These are phyloP conservation scores for Rhodocollybia butyracea DNA, from an alignment of 768 basidiomycete genomes.

Conservation along the genomic window DNA sequence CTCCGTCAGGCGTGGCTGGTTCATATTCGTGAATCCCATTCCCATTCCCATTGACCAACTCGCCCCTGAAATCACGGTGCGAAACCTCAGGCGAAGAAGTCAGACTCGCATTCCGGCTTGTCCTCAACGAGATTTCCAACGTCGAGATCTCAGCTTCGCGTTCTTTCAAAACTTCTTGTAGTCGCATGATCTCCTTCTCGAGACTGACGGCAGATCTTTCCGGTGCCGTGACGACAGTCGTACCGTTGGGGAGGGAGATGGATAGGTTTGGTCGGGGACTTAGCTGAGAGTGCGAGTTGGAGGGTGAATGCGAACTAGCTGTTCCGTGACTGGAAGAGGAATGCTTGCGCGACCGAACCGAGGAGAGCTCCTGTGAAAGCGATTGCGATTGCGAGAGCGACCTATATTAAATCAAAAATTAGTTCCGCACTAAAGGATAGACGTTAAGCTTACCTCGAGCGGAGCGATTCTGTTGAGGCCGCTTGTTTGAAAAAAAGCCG, in stretches of 20 bases:
- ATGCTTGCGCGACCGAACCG: constrained; percentile 79
- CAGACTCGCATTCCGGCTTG: constrained; percentile 25
- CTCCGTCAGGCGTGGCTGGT: constrained; percentile 18
- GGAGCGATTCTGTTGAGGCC: constrained; percentile 84
- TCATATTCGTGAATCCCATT: constrained; percentile 17
- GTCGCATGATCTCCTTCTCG: constrained; percentile 92
- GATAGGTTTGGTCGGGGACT: constrained; percentile 51
- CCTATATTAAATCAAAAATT: constrained; percentile 37
- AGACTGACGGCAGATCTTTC: constrained; percentile 83
- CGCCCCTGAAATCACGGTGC: not conserved
- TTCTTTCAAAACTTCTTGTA: constrained; percentile 89
- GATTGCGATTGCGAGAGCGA: constrained; percentile 93
- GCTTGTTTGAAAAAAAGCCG: constrained; percentile 88
- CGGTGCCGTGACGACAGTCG: constrained; percentile 26
- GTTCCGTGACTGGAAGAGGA: constrained; percentile 77
- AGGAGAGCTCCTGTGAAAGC: constrained; percentile 95
- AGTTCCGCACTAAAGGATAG: constrained; percentile 8
- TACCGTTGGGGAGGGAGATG: constrained; percentile 46
- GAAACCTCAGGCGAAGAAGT: not conserved
- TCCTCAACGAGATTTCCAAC: constrained; percentile 58
- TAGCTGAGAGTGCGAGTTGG: constrained; percentile 49
- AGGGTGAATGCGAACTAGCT: constrained; percentile 57
- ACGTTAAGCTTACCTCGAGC: constrained; percentile 59
- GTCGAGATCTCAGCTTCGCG: constrained; percentile 86
- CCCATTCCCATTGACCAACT: not conserved